phyloP scores from a whole-genome alignment of 2,329 filamentous ascomycete genomes.

The Alternaria alternata region DNA sequence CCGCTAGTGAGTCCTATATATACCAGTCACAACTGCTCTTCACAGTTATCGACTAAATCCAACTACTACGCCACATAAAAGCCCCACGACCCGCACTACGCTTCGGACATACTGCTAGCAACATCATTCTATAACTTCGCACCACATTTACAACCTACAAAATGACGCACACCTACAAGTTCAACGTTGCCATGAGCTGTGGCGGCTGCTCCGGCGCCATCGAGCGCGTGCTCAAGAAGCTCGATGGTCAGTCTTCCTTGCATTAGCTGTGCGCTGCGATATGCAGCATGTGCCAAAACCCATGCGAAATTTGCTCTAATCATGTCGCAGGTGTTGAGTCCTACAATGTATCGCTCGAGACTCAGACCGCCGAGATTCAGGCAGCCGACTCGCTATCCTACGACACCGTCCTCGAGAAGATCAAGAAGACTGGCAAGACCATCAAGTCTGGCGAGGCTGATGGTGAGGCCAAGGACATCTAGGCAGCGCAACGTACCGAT shows the following conservation, averaged over 20 bases:
- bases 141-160: slow-evolving; percentile 34
- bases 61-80: slow-evolving; percentile 4
- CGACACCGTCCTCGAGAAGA: slow-evolving; percentile 83
- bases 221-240: slow-evolving; percentile 88
- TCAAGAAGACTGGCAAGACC: slow-evolving; percentile 95
- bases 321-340: slow-evolving; percentile 76
- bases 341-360: slow-evolving; percentile 87
- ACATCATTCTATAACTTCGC: slow-evolving; percentile 7
- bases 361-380: slow-evolving; percentile 80
- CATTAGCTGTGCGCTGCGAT: slow-evolving; percentile 4
- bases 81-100: slow-evolving; percentile 15
- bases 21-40: slow-evolving; percentile 10
- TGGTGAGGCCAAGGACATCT: slow-evolving; percentile 55
- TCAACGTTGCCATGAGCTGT: slow-evolving; percentile 93
- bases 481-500: slow-evolving; percentile 5
- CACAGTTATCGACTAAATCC: slow-evolving; percentile 3
- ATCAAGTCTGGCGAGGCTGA: slow-evolving; percentile 80
- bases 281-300: neutral
- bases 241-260: slow-evolving; percentile 71
- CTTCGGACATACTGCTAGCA: neutral
- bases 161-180: slow-evolving; percentile 91
- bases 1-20: slow-evolving; percentile 26
- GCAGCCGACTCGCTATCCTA: slow-evolving; percentile 75
- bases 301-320: slow-evolving; percentile 17
- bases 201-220: slow-evolving; percentile 95